Conservation (phyloP, 2,329 filamentous ascomycete genomes). For the Rhynchosporium graminicola region DNA sequence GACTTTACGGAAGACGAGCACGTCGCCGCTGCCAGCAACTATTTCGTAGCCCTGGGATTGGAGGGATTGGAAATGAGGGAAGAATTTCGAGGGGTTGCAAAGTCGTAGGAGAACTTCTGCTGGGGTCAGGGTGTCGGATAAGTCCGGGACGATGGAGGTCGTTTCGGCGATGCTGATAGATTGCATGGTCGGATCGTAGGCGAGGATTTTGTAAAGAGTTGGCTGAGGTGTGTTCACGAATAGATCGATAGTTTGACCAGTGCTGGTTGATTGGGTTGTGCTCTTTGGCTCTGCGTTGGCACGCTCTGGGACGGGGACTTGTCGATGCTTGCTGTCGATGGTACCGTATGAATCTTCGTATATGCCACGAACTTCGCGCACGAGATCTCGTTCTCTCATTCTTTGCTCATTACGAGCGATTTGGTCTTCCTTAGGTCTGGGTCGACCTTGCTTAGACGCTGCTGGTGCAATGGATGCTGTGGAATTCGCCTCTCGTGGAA, state of each 20-base stretch:
- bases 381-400: slow-evolving; percentile 39
- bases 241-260: slow-evolving; percentile 4
- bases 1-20: slow-evolving; percentile 67
- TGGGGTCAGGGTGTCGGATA: slow-evolving; percentile 54
- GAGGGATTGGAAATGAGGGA: slow-evolving; percentile 61
- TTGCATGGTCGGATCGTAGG: slow-evolving; percentile 62
- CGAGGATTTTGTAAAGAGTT: slow-evolving; percentile 63
- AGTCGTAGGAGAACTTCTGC: slow-evolving; percentile 61
- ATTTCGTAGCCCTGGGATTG: slow-evolving; percentile 66
- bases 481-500: background rate
- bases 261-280: background rate
- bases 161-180: slow-evolving; percentile 61
- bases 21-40: slow-evolving; percentile 60
- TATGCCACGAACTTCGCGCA: slow-evolving; percentile 44
- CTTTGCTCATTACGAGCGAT: slow-evolving; percentile 4
- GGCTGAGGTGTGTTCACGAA: slow-evolving; percentile 26
- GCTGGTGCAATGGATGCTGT: background rate
- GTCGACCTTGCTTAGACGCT: background rate
- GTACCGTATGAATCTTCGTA: slow-evolving; percentile 47
- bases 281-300: background rate
- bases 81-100: slow-evolving; percentile 64
- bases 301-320: slow-evolving; percentile 22
- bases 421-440: background rate
- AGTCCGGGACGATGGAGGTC: slow-evolving; percentile 53
- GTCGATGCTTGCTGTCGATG: slow-evolving; percentile 41